A percentile compares a stretch with the other conserved stretches of the same genome.
phyloP scores from a whole-genome alignment of 768 basidiomycete species.

The Stropharia rugosoannulata region DNA sequence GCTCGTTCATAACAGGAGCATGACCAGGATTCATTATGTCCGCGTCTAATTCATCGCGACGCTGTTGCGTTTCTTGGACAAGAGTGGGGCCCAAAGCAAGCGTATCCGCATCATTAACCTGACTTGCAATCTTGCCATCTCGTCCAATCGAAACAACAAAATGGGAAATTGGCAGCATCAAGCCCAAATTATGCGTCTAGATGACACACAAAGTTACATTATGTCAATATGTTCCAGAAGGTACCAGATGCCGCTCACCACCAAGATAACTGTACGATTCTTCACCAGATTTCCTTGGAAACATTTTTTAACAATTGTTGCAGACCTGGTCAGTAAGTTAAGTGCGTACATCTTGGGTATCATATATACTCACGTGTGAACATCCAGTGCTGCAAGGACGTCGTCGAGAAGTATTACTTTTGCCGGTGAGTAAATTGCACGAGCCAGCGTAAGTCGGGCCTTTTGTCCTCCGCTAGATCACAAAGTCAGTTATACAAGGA shows the following conservation, averaged over 20 bases:
- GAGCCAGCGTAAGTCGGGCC: conserved; percentile 47
- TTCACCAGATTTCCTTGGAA: conserved; percentile 1
- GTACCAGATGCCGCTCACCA: neutral
- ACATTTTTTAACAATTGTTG: conserved; percentile 2
- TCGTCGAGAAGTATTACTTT: conserved; percentile 72
- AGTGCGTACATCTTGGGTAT: neutral
- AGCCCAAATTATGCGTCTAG: conserved; percentile 3
- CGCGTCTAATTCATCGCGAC: conserved; percentile 14
- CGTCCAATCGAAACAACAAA: conserved; percentile 51
- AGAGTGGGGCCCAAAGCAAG: conserved; percentile 37
- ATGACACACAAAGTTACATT: neutral
- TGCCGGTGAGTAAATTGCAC: conserved; percentile 49
- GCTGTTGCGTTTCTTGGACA: conserved; percentile 26
- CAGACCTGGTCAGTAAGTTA: neutral
- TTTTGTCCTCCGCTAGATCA: conserved; percentile 43
- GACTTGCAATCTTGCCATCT: conserved; percentile 48
- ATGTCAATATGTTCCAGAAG: neutral
- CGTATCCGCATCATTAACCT: conserved; percentile 41
- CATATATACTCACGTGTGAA: conserved; percentile 21
- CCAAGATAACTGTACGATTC: conserved; percentile 1
- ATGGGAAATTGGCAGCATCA: conserved; percentile 36
- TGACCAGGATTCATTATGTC: conserved; percentile 20
- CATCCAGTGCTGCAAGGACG: conserved; percentile 64
- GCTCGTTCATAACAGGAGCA: conserved; percentile 16
- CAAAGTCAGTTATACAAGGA: neutral